A percentile compares a stretch with the other conserved stretches of the same genome.
phyloP scores from a whole-genome alignment of 2,329 filamentous ascomycete genomes.

The Penicillium palitans region DNA sequence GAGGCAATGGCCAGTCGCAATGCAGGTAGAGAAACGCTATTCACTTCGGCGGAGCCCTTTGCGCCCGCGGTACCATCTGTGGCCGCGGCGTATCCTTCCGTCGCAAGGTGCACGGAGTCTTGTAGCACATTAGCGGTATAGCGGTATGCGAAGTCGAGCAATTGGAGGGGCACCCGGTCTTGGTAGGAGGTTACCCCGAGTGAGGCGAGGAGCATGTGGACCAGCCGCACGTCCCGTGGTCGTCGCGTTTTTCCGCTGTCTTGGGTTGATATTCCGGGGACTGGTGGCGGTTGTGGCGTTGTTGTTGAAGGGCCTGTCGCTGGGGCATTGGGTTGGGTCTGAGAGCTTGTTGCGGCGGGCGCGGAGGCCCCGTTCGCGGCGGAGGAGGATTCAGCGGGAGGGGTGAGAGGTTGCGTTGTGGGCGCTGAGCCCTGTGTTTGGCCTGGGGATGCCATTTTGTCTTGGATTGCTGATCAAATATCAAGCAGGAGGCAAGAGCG shows the following conservation, averaged over 20 bases:
- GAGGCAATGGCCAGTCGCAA: slow-evolving; percentile 62
- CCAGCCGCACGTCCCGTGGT: slow-evolving; percentile 52
- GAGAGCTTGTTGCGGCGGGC: slow-evolving; percentile 24
- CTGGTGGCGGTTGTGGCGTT: slow-evolving; percentile 35
- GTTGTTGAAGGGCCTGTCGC: slow-evolving; percentile 26
- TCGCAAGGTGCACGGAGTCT: slow-evolving; percentile 53
- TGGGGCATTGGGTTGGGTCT: slow-evolving; percentile 15
- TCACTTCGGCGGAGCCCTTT: slow-evolving; percentile 47
- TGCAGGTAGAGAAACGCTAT: slow-evolving; percentile 57
- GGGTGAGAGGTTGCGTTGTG: slow-evolving; percentile 44
- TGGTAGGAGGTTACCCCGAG: slow-evolving; percentile 53
- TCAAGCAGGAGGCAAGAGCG: slow-evolving; percentile 2
- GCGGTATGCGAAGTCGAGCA: slow-evolving; percentile 55
- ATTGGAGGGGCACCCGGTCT: slow-evolving; percentile 54
- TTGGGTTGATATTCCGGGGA: slow-evolving; percentile 47
- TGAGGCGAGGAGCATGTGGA: slow-evolving; percentile 53
- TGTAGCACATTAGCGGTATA: slow-evolving; percentile 55
- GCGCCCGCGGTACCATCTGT: slow-evolving; percentile 33
- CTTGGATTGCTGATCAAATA: background rate
- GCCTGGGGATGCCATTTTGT: slow-evolving; percentile 38
- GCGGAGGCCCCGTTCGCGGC: slow-evolving; percentile 23
- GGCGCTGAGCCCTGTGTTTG: slow-evolving; percentile 33
- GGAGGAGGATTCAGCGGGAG: slow-evolving; percentile 42
- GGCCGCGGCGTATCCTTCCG: slow-evolving; percentile 51
- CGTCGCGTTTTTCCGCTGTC: slow-evolving; percentile 50